Evolutionary conservation across 169 alveolate species (phyloP).

Genomic region (Eimeria acervulina): DNA sequence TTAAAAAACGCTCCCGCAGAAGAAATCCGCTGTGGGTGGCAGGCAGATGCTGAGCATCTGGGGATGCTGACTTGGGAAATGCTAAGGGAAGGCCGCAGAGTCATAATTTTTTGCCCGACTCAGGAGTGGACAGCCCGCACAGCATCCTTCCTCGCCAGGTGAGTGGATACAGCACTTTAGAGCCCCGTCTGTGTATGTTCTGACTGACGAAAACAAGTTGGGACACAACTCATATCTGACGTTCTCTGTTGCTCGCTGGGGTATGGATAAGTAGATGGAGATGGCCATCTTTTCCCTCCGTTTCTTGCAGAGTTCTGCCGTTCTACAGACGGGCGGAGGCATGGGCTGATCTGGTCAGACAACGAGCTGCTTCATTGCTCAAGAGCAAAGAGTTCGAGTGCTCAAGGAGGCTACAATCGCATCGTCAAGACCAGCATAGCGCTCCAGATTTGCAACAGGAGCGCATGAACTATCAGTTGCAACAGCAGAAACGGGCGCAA

Average conservation of each 20-base stretch:
- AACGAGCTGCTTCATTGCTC: conserved; percentile 8
- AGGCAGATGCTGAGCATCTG: conserved; percentile 83
- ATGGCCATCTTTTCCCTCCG: background rate
- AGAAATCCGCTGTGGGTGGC: conserved; percentile 61
- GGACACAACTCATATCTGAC: background rate
- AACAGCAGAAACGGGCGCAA: conserved; percentile 49
- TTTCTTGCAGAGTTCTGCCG: conserved; percentile 53
- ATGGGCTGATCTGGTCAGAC: conserved; percentile 69
- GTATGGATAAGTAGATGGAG: no score
- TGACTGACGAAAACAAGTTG: background rate
- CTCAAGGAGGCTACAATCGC: background rate
- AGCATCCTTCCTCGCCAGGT: conserved; percentile 77
- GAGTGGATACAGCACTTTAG: background rate
- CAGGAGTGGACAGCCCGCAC: conserved; percentile 84
- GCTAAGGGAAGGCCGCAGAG: conserved; percentile 84
- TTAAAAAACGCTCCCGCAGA: background rate
- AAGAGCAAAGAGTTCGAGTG: background rate
- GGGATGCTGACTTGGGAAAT: conserved; percentile 86
- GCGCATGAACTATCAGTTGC: background rate
- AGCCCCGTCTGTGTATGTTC: background rate
- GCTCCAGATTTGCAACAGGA: conserved; percentile 12
- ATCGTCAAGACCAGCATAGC: background rate
- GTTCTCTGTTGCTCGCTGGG: background rate
- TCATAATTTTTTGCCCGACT: conserved; percentile 87
- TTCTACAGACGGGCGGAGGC: conserved; percentile 75